Conservation (phyloP, 1,284 basidiomycete species). For the Irpex sp. region DNA sequence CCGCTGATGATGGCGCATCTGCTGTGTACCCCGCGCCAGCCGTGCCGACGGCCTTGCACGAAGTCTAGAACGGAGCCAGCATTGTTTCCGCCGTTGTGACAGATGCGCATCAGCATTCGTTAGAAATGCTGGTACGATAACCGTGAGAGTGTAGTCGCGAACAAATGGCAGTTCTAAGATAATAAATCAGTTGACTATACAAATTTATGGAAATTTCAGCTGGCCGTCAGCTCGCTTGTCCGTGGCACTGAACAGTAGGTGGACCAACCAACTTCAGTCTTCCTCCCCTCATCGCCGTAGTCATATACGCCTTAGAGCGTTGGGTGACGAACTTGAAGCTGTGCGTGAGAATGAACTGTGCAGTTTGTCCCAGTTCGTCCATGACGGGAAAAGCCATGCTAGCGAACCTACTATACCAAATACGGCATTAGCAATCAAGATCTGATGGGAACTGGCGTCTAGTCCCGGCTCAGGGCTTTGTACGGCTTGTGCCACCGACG, state of each 20-base stretch:
- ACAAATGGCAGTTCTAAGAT: background rate
- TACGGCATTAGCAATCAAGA: background rate
- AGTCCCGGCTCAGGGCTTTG: background rate
- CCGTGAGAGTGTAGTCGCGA: background rate
- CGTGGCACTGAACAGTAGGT: too few relatives aligned
- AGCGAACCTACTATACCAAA: conserved; percentile 1
- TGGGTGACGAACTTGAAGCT: background rate
- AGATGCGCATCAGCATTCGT: background rate
- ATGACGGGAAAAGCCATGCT: background rate
- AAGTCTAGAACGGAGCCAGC: background rate
- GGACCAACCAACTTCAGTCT: background rate
- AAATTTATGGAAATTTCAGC: too few relatives aligned
- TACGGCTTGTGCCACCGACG: background rate
- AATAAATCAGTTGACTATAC: too few relatives aligned
- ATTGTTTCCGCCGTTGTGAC: background rate
- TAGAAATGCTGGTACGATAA: background rate
- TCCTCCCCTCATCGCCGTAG: background rate
- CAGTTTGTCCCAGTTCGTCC: background rate
- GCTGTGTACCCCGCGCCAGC: background rate
- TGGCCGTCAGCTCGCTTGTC: too few relatives aligned
- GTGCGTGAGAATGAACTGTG: background rate
- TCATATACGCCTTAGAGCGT: background rate
- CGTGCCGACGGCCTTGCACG: background rate
- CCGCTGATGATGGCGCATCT: background rate
- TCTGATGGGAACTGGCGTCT: background rate